Base-by-base conservation (phyloP, 2,329 filamentous ascomycete species). In the Bertia moriformis region DNA sequence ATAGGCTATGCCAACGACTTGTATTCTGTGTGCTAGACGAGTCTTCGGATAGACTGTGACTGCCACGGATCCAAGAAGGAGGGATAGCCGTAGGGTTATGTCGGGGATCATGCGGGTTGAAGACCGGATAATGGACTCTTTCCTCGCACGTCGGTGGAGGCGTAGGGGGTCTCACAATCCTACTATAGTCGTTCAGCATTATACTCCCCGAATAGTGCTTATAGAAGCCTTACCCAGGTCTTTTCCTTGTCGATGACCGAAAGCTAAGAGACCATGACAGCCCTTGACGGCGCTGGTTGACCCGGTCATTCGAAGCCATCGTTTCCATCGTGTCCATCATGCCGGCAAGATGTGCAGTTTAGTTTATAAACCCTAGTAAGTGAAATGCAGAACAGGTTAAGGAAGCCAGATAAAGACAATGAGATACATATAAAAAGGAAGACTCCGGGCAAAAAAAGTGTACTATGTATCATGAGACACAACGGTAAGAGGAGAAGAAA, bases 111-210 rank as follows among this genome's bases (percentile, higher is more conserved):
- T 41, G 43, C 19, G 55, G 53, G 37, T 58, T 48, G 39, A 52
- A 60, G 13, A 59, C 24, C 2, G 57, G 55, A 42, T 59, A 60
- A 42, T 58, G 51, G 5, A 41, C 40, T 20, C 44, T 51, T 43
- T 60, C 56, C 36, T 53, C 44, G 37, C 53, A 59, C 3, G 48
- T 47, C 29, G 48, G 49, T 18, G 44, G 32, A 18, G 24, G 41
- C 41, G 4, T 41, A 41, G 18, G 40, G 39, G 2, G 36, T 38
- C 41, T 42, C 43, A 13, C 43, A 39, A 29, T 45, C 43, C 42
- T 37, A 38, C 20, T 10, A 39, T 39, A 14, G 39, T 38, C 10
- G 14, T 19, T 41, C 32, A 12, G 35, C 41, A 24, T 19, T 15
- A 7, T 19, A 27, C 10, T 30, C 14, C 7, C 33, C 13, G 19